Percentiles rank a stretch among this genome's conserved stretches.
Evolutionary conservation across 805 yeast genomes (phyloP).

Genomic region (Candida piceae): DNA sequence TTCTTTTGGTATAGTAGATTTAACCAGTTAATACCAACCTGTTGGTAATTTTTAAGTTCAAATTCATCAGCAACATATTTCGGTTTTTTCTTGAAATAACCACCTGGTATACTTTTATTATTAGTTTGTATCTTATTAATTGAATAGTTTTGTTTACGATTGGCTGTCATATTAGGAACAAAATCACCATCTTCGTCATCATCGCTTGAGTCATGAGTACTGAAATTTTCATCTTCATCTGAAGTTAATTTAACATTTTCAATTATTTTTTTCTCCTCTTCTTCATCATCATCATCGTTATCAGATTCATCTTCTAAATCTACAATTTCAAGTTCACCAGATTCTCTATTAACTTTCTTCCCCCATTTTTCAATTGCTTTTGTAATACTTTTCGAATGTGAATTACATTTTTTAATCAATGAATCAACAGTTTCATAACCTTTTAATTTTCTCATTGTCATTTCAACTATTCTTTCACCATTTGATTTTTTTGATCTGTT

Average conservation of each 20-base stretch:
- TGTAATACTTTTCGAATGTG: slow-evolving; percentile 66
- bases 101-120: slow-evolving; percentile 11
- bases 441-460: slow-evolving; percentile 60
- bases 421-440: slow-evolving; percentile 96
- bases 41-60: slow-evolving; percentile 82
- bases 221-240: not conserved
- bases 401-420: slow-evolving; percentile 77
- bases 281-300: slow-evolving; percentile 41
- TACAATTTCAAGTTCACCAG: slow-evolving; percentile 63
- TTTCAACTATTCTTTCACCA: slow-evolving; percentile 73
- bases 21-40: slow-evolving; percentile 96
- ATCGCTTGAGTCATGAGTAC: slow-evolving; percentile 10
- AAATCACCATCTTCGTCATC: slow-evolving; percentile 23
- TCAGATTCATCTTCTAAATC: slow-evolving; percentile 37
- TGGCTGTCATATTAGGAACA: too few species aligned
- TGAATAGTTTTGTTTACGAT: too few species aligned
- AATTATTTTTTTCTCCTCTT: slow-evolving; percentile 7
- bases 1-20: slow-evolving; percentile 69
- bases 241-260: slow-evolving; percentile 1
- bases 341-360: slow-evolving; percentile 58
- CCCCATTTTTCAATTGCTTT: slow-evolving; percentile 84
- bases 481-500: too few species aligned
- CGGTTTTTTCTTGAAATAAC: slow-evolving; percentile 71
- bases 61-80: slow-evolving; percentile 54
- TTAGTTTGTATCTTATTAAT: too few species aligned